Conservation (phyloP, 2,329 filamentous ascomycete species). For the Neonectria punicea region DNA sequence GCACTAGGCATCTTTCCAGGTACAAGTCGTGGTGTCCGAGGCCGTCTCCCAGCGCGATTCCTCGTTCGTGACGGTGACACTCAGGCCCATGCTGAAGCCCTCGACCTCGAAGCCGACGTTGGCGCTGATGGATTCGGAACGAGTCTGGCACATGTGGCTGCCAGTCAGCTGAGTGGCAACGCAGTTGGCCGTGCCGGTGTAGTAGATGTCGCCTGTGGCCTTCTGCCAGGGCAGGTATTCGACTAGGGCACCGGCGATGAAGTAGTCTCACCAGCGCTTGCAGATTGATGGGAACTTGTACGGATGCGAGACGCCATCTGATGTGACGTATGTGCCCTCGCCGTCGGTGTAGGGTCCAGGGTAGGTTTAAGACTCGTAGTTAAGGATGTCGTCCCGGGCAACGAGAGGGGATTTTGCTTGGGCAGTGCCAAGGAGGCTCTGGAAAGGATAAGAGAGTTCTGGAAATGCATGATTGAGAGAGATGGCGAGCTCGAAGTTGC, state of each 20-base stretch:
- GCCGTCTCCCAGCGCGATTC: background rate
- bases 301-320: slow-evolving; percentile 5
- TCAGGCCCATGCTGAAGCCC: background rate
- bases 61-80: background rate
- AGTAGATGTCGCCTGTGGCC: background rate
- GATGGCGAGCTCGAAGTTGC: too few species aligned
- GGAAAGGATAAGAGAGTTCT: too few species aligned
- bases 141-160: background rate
- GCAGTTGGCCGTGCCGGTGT: background rate
- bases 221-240: slow-evolving; percentile 10
- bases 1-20: slow-evolving; percentile 13
- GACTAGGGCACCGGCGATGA: slow-evolving; percentile 1
- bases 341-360: too few species aligned
- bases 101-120: background rate
- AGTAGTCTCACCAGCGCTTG: slow-evolving; percentile 22
- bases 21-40: slow-evolving; percentile 6
- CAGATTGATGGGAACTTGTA: slow-evolving; percentile 9
- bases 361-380: too few species aligned
- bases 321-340: background rate
- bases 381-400: too few species aligned
- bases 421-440: too few species aligned
- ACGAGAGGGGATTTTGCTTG: too few species aligned
- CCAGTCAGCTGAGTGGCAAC: background rate
- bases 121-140: background rate
- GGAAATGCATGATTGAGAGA: too few species aligned